Conservation (phyloP, 225 moss, liverwort and hornwort species). For the Anthoceros angustus region DNA sequence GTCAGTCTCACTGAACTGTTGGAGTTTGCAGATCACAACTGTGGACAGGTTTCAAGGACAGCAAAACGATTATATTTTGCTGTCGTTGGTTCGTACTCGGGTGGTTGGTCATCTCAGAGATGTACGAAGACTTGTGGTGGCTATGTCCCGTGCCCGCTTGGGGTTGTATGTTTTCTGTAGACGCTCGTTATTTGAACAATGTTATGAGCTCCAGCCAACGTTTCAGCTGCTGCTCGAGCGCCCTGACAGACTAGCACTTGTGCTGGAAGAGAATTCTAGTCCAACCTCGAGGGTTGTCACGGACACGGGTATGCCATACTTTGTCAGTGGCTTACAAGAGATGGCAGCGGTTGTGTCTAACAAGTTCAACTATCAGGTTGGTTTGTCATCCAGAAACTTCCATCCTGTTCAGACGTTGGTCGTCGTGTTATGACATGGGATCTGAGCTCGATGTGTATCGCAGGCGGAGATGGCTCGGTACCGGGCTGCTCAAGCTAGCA, state of each 20-base stretch:
- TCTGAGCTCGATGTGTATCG: too few relatives aligned
- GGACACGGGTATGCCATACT: slow-evolving; percentile 21
- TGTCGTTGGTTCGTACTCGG: slow-evolving; percentile 79
- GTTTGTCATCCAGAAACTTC: too few relatives aligned
- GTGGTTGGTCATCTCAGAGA: slow-evolving; percentile 94
- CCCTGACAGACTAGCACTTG: slow-evolving; percentile 56
- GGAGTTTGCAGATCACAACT: slow-evolving; percentile 43
- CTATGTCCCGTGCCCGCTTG: slow-evolving; percentile 95
- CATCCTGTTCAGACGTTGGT: too few relatives aligned
- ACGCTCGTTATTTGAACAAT: slow-evolving; percentile 85
- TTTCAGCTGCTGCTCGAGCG: slow-evolving; percentile 69
- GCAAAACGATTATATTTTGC: slow-evolving; percentile 90
- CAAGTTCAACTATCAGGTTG: slow-evolving; percentile 13
- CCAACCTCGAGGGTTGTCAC: slow-evolving; percentile 33
- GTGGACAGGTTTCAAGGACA: slow-evolving; percentile 99
- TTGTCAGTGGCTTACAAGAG: slow-evolving; percentile 44
- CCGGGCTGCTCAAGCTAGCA: too few relatives aligned
- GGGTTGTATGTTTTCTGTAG: slow-evolving; percentile 93
- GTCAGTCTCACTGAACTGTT: neutral
- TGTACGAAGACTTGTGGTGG: slow-evolving; percentile 88
- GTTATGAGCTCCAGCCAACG: slow-evolving; percentile 96
- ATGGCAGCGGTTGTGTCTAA: slow-evolving; percentile 32
- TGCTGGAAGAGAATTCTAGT: slow-evolving; percentile 34
- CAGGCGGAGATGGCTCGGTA: too few relatives aligned
- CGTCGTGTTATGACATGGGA: too few relatives aligned